These are phyloP conservation scores for Penicillium paradoxum DNA, from an alignment of 495 filamentous ascomycete genomes.

Conservation along the genomic window DNA sequence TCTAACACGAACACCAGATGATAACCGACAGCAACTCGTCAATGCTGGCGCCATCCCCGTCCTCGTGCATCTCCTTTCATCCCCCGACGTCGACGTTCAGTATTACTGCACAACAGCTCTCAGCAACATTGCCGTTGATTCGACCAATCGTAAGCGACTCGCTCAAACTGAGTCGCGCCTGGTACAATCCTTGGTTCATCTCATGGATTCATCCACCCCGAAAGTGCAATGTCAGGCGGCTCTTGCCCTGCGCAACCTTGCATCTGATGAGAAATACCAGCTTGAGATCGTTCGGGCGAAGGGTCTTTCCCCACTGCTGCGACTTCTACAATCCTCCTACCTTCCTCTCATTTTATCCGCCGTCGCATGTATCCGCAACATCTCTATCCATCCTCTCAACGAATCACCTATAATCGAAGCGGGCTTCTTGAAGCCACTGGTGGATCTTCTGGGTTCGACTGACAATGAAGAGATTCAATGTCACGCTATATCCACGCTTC, in stretches of 20 bases:
- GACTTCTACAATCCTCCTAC: conserved; percentile 89
- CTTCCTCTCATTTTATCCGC: conserved; percentile 93
- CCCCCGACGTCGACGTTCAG: conserved; percentile 91
- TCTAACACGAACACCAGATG: conserved; percentile 54
- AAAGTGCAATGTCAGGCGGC: conserved; percentile 98
- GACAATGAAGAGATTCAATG: conserved; percentile 99
- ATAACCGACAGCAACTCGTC: conserved; percentile 95
- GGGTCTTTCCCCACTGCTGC: conserved; percentile 77
- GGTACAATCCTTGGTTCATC: conserved; percentile 85
- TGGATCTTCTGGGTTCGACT: conserved; percentile 88
- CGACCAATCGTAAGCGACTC: conserved; percentile 81
- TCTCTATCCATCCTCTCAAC: conserved; percentile 97
- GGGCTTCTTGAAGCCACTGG: conserved; percentile 87
- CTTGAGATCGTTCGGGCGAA: conserved; percentile 90
- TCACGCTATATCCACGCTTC: conserved; percentile 93
- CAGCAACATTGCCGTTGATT: conserved; percentile 96
- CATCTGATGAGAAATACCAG: conserved; percentile 98
- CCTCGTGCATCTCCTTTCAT: conserved; percentile 87
- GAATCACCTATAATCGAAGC: conserved; percentile 99
- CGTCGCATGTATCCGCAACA: conserved; percentile 97
- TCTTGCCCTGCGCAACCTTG: conserved; percentile 86
- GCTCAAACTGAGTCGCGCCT: conserved; percentile 84
- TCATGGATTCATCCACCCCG: conserved; percentile 95
- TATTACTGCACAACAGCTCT: conserved; percentile 99
- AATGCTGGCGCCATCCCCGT: conserved; percentile 96